Evolutionary conservation across 2,329 filamentous ascomycete species (phyloP), one percentile per base, ranked within the genome.

Genomic region (Alternaria postmessia): DNA sequence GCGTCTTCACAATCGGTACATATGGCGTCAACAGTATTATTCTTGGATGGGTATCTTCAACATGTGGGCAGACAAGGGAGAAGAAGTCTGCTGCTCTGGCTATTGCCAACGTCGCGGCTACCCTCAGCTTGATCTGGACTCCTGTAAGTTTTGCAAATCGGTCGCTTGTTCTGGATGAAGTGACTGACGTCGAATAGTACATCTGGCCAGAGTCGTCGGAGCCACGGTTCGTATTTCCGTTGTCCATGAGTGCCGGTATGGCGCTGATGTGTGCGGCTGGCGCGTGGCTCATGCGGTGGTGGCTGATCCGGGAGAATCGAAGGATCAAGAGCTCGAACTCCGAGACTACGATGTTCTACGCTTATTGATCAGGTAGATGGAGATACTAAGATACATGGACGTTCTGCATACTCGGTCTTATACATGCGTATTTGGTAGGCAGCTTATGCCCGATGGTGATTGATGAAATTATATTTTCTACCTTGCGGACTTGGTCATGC

Each of bases 51-150:
- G 78, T 79, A 1, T 78, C 78, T 2, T 75, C 75, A 2, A 81
- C 79, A 1, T 70, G 80, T 7, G 79, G 78, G 3, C 78, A 81
- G 47, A 81, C 80, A 1, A 67, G 76, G 4, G 80, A 81, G 61
- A 83, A 82, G 67, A 80, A 80, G 49, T 80, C 80, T 18, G 79
- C 79, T 3, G 70, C 75, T 5, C 68, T 81, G 18, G 78, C 79
- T 1, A 78, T 81, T 47, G 79, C 81, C n/a, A 82, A 82, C 51
- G 74, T 79, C 1, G 70, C 78, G 5, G 77, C 76, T 0, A 82
- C 80, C 52, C 69, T 75, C 22, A 72, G 73, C 38, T 76, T 78
- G 51, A 81, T 82, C 41, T 81, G 57, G 41, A 58, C 42, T n/a
- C 48, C 49, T 5, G 44, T 47, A 47, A 32, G 44, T 47, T 18